These are phyloP conservation scores for Rhynchosporium agropyri DNA, from an alignment of 2,329 filamentous ascomycete genomes.

Conservation along the genomic window DNA sequence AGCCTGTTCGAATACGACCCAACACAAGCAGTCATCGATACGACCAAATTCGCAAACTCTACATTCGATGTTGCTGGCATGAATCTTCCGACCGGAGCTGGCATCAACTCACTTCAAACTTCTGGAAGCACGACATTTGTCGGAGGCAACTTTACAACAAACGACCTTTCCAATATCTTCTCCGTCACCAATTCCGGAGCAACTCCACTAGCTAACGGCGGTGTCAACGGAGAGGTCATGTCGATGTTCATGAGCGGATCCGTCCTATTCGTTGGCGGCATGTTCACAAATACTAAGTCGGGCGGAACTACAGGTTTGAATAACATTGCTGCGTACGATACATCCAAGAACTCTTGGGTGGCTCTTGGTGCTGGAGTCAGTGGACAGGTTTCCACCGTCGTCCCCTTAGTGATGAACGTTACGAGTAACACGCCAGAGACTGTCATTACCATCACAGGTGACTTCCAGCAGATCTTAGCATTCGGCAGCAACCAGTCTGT, in stretches of 20 bases:
- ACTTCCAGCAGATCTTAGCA: slow-evolving; percentile 72
- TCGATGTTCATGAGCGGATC: slow-evolving; percentile 68
- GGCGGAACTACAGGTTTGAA: slow-evolving; percentile 65
- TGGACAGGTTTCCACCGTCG: slow-evolving; percentile 73
- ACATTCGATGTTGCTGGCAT: slow-evolving; percentile 76
- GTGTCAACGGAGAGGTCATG: slow-evolving; percentile 78
- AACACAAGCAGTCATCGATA: slow-evolving; percentile 57
- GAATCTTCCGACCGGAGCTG: slow-evolving; percentile 67
- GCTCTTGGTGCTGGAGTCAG: slow-evolving; percentile 85
- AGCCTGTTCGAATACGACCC: slow-evolving; percentile 90
- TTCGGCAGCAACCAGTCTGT: slow-evolving; percentile 66
- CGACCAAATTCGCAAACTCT: slow-evolving; percentile 68
- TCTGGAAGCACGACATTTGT: slow-evolving; percentile 70
- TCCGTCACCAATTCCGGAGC: slow-evolving; percentile 67
- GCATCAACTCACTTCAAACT: slow-evolving; percentile 69
- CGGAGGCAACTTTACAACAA: slow-evolving; percentile 80
- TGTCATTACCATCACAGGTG: slow-evolving; percentile 78
- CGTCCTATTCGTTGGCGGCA: slow-evolving; percentile 78
- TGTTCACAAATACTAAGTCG: slow-evolving; percentile 74
- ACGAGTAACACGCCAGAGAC: slow-evolving; percentile 68
- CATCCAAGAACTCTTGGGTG: slow-evolving; percentile 68
- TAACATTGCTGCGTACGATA: slow-evolving; percentile 77
- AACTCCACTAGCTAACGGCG: slow-evolving; percentile 65
- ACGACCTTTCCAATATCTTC: slow-evolving; percentile 73
- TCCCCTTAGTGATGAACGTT: slow-evolving; percentile 78